Evolutionary conservation across 345 rosid species (phyloP), one percentile per base, ranked within the genome.

Genomic region (Euphorbia tirucalli): DNA sequence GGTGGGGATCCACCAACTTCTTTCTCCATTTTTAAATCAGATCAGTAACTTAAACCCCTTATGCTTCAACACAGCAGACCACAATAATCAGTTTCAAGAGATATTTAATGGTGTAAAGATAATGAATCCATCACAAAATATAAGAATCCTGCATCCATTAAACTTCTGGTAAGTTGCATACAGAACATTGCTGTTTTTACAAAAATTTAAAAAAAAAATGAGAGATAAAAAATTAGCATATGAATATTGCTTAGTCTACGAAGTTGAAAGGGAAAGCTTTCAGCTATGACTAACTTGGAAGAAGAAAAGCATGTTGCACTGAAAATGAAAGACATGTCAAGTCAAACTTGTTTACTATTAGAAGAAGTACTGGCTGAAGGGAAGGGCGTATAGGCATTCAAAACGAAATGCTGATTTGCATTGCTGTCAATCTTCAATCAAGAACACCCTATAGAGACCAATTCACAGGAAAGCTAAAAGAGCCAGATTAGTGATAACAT

Each of bases 1-100:
- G 73, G 74, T 59, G 79, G 71, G 52, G 83, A 66, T 54, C 58
- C 71, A 49, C 37, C 66, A n/a, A 54, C 73, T 69, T 74, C 66
- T 68, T 79, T 56, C 77, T 82, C 89, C 94, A 90, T 90, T 71
- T 79, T 71, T 73, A 35, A 65, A n/a, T 56, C 24, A 11, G 11
- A 70, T 7, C 43, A 70, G 59, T 8, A 66, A 71, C 39, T 67
- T 8, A 31, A 35, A 28, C 32, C n/a, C 39, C 32, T 60, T 32
- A 46, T 31, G 61, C 31, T 35, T 39, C 19, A 27, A 43, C 8
- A 25, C 32, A 55, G 41, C 18, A 58, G 16, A 54, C 3, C 3
- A 32, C 0, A 25, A 44, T 25, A 1, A 35, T 56, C n/a, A 13
- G 21, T 21, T 0, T n/a, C 9, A 4, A n/a, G 22, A 30, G 30